phyloP scores from a whole-genome alignment of 768 basidiomycete species.

The Tulasnella sp. region DNA sequence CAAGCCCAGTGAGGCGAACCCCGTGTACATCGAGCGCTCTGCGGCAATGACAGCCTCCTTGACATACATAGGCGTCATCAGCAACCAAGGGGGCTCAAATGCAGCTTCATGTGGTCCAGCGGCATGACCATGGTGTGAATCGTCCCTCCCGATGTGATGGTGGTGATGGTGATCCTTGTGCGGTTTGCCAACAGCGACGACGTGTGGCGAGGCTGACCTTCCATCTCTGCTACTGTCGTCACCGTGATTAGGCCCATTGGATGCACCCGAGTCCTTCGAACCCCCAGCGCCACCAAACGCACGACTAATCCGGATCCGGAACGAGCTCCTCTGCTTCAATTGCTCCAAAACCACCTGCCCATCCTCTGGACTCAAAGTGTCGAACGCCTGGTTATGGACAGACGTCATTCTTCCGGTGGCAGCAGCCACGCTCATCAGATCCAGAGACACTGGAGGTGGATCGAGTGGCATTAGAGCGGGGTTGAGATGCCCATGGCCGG shows the following conservation, averaged over 20 bases:
- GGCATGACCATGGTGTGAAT: constrained; percentile 3
- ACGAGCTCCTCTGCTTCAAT: constrained; percentile 17
- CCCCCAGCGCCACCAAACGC: constrained; percentile 24
- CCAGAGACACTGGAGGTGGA: constrained; percentile 17
- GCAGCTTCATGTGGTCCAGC: constrained; percentile 28
- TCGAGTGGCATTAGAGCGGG: not conserved
- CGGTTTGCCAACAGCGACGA: not conserved
- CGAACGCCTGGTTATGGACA: constrained; percentile 24
- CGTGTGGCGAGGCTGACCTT: constrained; percentile 8
- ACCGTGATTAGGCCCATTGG: not conserved
- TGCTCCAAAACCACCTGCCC: constrained; percentile 28
- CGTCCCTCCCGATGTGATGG: constrained; percentile 5
- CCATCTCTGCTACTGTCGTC: constrained; percentile 4
- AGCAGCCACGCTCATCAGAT: constrained; percentile 25
- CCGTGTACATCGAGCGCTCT: constrained; percentile 23
- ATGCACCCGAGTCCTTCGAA: not conserved
- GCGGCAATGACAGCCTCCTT: constrained; percentile 47
- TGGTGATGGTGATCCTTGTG: constrained; percentile 17
- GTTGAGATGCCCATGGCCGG: not conserved
- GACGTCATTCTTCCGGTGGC: constrained; percentile 21
- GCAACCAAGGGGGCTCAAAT: constrained; percentile 59
- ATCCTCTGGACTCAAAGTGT: constrained; percentile 26
- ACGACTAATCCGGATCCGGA: constrained; percentile 29
- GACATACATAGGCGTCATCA: constrained; percentile 57
- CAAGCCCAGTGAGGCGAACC: constrained; percentile 18